A percentile compares a stretch with the other conserved stretches of the same genome.
phyloP scores from a whole-genome alignment of 1,284 basidiomycete genomes.

The Vanrija sp. region DNA sequence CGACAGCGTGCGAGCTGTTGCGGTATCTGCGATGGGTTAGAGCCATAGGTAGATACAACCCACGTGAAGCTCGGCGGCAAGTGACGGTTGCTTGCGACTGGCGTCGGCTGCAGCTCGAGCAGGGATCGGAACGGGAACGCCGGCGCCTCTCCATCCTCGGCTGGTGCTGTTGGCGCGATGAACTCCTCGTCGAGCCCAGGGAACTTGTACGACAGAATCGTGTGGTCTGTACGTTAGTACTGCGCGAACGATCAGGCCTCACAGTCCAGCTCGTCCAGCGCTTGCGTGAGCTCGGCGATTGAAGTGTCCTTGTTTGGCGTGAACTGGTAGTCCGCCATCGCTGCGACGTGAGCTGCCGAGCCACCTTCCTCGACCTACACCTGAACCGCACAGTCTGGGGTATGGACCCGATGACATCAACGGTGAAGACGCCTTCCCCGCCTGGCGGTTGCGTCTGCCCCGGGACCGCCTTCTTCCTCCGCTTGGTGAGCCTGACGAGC shows the following conservation, averaged over 20 bases:
- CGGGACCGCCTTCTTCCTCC: constrained; percentile 48
- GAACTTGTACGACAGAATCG: constrained; percentile 64
- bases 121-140: constrained; percentile 22
- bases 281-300: constrained; percentile 61
- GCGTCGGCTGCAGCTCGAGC: constrained; percentile 40
- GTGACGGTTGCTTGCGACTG: constrained; percentile 28
- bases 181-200: constrained; percentile 65
- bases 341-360: constrained; percentile 51
- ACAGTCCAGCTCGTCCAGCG: constrained; percentile 80
- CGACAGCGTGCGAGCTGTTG: constrained; percentile 16
- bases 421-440: constrained; percentile 69
- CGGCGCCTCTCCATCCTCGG: constrained; percentile 12
- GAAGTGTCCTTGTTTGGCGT: constrained; percentile 68
- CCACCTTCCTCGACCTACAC: constrained; percentile 56
- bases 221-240: constrained; percentile 57
- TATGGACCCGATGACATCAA: constrained; percentile 69
- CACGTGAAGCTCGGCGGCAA: constrained; percentile 31
- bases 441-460: constrained; percentile 24
- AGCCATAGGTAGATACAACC: background rate
- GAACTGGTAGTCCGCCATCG: constrained; percentile 88
- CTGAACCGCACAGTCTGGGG: constrained; percentile 83
- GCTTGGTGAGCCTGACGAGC: constrained; percentile 64
- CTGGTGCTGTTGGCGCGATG: constrained; percentile 17
- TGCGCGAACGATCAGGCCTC: constrained; percentile 4
- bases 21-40: constrained; percentile 19